A percentile compares a stretch with the other conserved stretches of the same genome.
Evolutionary conservation across 805 yeast genomes (phyloP).

Genomic region (Cyberlindnera maritima): DNA sequence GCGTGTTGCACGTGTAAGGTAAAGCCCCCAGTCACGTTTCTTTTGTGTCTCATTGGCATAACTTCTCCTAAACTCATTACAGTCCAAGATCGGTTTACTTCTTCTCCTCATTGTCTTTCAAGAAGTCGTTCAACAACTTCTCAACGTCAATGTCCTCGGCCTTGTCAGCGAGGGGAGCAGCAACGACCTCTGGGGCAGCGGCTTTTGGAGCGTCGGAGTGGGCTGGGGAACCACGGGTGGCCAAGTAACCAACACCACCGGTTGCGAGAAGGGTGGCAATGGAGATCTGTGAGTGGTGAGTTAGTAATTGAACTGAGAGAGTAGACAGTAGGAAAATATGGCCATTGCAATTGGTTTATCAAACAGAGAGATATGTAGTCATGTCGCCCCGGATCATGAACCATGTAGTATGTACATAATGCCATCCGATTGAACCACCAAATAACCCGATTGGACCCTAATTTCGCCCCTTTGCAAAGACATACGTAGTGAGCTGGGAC

Average conservation of each 20-base stretch:
- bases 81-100: background rate
- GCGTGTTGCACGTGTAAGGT: too few species aligned
- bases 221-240: slow-evolving; percentile 24
- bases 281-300: slow-evolving; percentile 32
- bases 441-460: too few species aligned
- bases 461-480: background rate
- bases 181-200: slow-evolving; percentile 23
- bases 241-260: slow-evolving; percentile 30
- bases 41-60: too few species aligned
- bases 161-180: slow-evolving; percentile 26
- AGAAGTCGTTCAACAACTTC: slow-evolving; percentile 32
- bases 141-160: slow-evolving; percentile 33
- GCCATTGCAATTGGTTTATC: too few species aligned
- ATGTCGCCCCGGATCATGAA: too few species aligned
- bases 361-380: too few species aligned
- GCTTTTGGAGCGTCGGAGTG: slow-evolving; percentile 20
- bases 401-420: too few species aligned
- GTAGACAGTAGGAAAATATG: too few species aligned
- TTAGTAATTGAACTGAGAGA: background rate
- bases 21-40: background rate
- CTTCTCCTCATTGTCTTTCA: slow-evolving; percentile 28
- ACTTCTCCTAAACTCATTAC: too few species aligned
- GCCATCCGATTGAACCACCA: too few species aligned
- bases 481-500: slow-evolving; percentile 30
- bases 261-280: slow-evolving; percentile 33